Evolutionary conservation across 176 grass and related monocot species (phyloP).

Genomic region (Neostapfia colusana): DNA sequence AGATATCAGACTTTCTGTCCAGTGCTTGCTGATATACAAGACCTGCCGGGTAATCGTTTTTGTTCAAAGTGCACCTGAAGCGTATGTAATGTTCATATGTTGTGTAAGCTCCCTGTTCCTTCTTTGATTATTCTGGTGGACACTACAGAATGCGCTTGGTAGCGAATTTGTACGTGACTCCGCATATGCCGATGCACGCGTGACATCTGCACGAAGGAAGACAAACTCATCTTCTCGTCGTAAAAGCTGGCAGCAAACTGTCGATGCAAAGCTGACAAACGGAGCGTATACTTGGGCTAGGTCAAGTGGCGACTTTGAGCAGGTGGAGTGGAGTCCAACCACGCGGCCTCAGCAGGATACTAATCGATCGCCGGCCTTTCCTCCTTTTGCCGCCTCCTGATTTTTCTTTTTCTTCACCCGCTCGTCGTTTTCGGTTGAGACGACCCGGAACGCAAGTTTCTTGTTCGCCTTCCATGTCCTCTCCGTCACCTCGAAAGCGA

Average conservation of each 20-base stretch:
- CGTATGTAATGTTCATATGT: background rate
- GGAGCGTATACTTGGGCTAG: background rate
- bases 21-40: background rate
- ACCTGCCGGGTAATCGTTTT: background rate
- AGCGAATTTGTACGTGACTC: background rate
- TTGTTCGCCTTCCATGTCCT: background rate
- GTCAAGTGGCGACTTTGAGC: background rate
- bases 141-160: background rate
- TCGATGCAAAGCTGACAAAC: background rate
- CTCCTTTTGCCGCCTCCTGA: background rate
- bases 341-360: background rate
- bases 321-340: slow-evolving; percentile 20
- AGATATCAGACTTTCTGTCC: background rate
- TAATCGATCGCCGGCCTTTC: background rate
- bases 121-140: background rate
- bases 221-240: background rate
- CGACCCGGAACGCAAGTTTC: background rate
- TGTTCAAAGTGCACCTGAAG: slow-evolving; percentile 13
- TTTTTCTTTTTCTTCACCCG: background rate
- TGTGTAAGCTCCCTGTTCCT: background rate
- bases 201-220: background rate
- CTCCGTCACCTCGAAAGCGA: slow-evolving; percentile 19
- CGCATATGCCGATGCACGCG: too few species aligned
- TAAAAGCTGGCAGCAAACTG: background rate
- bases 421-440: slow-evolving; percentile 9